Base-by-base conservation (phyloP, 192 early-diverging fungal genomes). In the Coemansia sp. region DNA sequence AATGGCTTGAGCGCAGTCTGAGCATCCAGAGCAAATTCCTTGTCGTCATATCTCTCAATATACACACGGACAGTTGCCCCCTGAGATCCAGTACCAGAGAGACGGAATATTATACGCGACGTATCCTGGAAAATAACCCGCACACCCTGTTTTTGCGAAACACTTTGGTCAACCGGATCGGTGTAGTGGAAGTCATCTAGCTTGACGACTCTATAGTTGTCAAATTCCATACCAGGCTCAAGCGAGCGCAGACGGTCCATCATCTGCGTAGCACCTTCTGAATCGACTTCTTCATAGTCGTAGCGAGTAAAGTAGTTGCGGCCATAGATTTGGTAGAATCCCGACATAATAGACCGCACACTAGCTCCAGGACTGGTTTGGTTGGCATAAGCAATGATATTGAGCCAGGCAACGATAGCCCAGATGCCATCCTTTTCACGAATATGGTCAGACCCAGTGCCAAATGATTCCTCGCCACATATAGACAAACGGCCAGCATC, bases 391-490 rank as follows among this genome's bases (percentile, higher is more conserved):
- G 94, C 94, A 53, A 97, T 79, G 65, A 98, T 96, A 65, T 91
- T 92, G 45, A 97, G 84, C 96, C 96, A 98, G 6, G 94, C 93
- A 82, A 98, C 67, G 45, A 97, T 74, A 19, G 96, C 96, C 96
- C 96, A 98, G 50, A 98, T 72, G 44, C 96, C 96, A 78, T 98
- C 96, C 81, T 98, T 98, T 68, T 98, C 96, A 50, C 96, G 92
- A 50, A 98, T 95, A 54, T 97, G 94, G 76, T 97, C 94, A 0
- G 94, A 95, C 50, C 96, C 96, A 12, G 96, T 98, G 49, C 96
- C 96, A 73, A 98, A 98, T 5, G 88, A 91, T 77, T 98, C 96
- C 63, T 98, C 96, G 50, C 96, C 96, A 64, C 96, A 98, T 56
- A 98, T 92, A 1, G 91, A 93, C 55, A 92, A 80, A 41, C 89